Base-by-base conservation (phyloP, 2,329 filamentous ascomycete genomes). In the Huntiella abstrusa region DNA sequence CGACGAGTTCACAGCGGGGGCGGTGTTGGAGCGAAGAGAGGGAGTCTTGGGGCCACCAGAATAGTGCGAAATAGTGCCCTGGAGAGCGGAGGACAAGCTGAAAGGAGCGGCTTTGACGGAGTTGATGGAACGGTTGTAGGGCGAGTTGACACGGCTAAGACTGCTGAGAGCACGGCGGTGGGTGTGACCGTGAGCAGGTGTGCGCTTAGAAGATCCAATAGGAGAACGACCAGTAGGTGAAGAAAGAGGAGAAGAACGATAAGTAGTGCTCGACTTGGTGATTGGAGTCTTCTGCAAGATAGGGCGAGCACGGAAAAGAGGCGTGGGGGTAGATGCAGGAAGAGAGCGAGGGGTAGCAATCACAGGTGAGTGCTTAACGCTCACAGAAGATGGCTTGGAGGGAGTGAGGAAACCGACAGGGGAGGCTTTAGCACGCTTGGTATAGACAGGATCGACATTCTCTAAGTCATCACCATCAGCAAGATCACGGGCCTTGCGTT, bases 71-170 rank as follows among this genome's bases (percentile, higher is more conserved):
- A 87, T 75, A 22, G 81, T 85, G 43, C 82, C 81, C 58, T 75
- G 82, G 52, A 92, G 73, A 3, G 85, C 87, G 17, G 83, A 81
- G 57, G 91, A 82, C 50, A 94, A 77, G 45, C 81, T 87, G 62
- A 94, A 92, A 3, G 80, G 64, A 5, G 67, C 62, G 15, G 32
- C 41, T 22, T 41, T 41, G n/a, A 64, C 55, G 32, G 64, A 59
- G 19, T 62, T 63, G 51, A 64, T 63, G 43, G 63, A 61, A 41
- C 40, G 40, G 58, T 78, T 77, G 11, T 71, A 62, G 1, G 82
- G 79, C 1, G 81, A 78, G 53, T 88, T 80, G 46, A 87, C 67
- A 41, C 84, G 81, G 39, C 71, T 66, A 59, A 78, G 76, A 4
- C 73, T 69, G n/a, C 69, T 70, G 12, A 70, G 72, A 50, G 75